Percentiles rank a stretch among this genome's conserved stretches.
phyloP scores from a whole-genome alignment of 225 moss, liverwort and hornwort genomes.

The Rhytidiadelphus loreus region DNA sequence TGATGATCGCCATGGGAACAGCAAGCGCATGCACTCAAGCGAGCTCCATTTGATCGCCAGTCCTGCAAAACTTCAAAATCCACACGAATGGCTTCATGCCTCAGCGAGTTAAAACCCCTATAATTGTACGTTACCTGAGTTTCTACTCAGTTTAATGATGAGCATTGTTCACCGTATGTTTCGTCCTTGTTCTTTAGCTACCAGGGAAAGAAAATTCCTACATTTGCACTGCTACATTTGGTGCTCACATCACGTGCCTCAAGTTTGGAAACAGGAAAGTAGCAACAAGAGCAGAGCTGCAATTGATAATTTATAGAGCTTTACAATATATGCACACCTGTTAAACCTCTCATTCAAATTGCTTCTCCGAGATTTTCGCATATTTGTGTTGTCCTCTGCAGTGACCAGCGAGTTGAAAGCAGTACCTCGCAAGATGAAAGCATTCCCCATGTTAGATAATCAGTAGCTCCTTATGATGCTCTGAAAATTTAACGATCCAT shows the following conservation, averaged over 20 bases:
- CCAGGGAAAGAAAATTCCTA: background rate
- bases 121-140: background rate
- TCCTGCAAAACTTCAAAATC: background rate
- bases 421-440: background rate
- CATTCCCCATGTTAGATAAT: background rate
- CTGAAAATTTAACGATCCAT: background rate
- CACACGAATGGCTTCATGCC: background rate
- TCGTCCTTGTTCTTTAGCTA: background rate
- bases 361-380: background rate
- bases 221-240: background rate
- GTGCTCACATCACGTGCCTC: background rate
- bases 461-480: background rate
- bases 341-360: background rate
- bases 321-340: background rate
- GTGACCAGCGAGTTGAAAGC: background rate
- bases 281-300: background rate
- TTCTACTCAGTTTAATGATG: background rate
- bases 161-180: background rate
- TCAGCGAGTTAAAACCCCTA: background rate
- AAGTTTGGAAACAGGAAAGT: background rate
- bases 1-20: background rate
- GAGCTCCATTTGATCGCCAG: background rate
- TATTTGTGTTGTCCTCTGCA: background rate
- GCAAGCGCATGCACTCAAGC: background rate
- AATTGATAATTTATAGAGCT: background rate